Conservation (phyloP, 495 filamentous ascomycete genomes). For the Aspergillus funiculosus region DNA sequence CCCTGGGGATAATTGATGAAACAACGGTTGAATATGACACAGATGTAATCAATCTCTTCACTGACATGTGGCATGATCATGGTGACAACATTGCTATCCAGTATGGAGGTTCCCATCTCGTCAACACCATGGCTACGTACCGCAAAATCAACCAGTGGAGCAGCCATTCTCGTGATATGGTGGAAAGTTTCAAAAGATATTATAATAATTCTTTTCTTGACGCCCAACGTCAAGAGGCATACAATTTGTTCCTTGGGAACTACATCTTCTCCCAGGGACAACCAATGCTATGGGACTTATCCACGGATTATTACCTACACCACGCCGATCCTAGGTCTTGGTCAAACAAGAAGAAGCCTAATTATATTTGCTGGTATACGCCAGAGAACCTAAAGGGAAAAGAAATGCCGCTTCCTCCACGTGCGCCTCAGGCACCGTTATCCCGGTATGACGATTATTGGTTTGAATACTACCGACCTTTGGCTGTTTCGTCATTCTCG, state of each 20-base stretch:
- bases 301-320: constrained; percentile 95
- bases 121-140: constrained; percentile 99
- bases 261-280: constrained; percentile 88
- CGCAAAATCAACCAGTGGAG: constrained; percentile 99
- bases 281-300: constrained; percentile 95
- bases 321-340: constrained; percentile 75
- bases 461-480: constrained; percentile 94
- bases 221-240: constrained; percentile 92
- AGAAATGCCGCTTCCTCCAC: constrained; percentile 49
- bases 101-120: constrained; percentile 93
- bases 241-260: constrained; percentile 95
- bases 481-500: constrained; percentile 72
- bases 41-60: constrained; percentile 91
- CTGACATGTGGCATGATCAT: constrained; percentile 92
- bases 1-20: constrained; percentile 77
- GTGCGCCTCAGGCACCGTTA: constrained; percentile 49
- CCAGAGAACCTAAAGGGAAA: constrained; percentile 62
- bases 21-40: constrained; percentile 86
- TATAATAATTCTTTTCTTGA: constrained; percentile 99
- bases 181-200: constrained; percentile 97
- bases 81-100: constrained; percentile 97
- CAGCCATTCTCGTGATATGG: constrained; percentile 95
- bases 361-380: constrained; percentile 84
- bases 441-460: constrained; percentile 88
- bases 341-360: constrained; percentile 56